Evolutionary conservation across 225 moss, liverwort and hornwort genomes (phyloP), one percentile per base, ranked within the genome.

Genomic region (Bryum argenteum): DNA sequence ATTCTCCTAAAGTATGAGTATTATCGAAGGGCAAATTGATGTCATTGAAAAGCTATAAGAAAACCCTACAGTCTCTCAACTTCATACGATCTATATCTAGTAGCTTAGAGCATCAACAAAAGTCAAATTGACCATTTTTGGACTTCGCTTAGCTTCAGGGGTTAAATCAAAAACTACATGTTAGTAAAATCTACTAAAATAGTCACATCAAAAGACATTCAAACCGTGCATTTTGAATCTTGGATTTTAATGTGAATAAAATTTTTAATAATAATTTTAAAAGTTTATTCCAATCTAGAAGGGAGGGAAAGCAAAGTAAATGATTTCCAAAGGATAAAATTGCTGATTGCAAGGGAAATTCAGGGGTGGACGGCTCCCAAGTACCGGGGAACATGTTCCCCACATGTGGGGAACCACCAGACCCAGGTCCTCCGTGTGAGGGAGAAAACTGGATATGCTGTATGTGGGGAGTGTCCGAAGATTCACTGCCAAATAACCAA

Each of bases 321-420:
- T 33, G 45, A 13, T n/a, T 70, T 77, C 39, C 48, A 39, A 48
- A 56, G 14, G 1, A 28, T 55, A 12, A 56, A 69, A 54, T 33
- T 33, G 62, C 21, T 62, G 43, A 55, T 22, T 70, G 65, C 37
- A 63, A 54, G 14, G 43, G 21, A 39, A 45, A 23, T 15, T 56
- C 43, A 38, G 0, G 19, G 52, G 11, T 24, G 77, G 68, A 58
- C 64, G 37, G 72, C 77, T 60, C 71, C 78, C 53, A 43, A 45
- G 58, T 72, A 37, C 69, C 51, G 18, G 68, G 72, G 53, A 9
- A 69, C 68, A 53, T 72, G 76, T 72, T 77, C 81, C 63, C 81
- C 58, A 15, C 10, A 5, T 0, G 9, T 6, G 48, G 6, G 76
- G 16, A 68, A 76, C 67, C 80, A 57, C 8, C 63, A 52, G 58